phyloP scores from a whole-genome alignment of 345 rosid genomes.

The Noccaea caerulescens region DNA sequence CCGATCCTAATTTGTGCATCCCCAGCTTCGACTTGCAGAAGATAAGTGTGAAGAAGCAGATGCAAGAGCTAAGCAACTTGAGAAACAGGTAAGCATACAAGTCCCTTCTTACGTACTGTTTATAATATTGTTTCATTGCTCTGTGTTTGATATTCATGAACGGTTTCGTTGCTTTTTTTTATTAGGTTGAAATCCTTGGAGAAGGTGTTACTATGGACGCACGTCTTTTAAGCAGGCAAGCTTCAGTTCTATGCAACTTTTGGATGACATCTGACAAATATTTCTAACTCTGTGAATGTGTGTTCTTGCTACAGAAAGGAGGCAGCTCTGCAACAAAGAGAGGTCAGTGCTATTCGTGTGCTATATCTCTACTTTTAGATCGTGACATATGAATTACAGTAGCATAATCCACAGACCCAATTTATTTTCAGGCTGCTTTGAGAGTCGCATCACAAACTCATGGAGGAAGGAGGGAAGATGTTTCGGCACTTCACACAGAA shows the following conservation, averaged over 20 bases:
- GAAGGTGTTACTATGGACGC: slow-evolving; percentile 89
- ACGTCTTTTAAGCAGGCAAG: slow-evolving; percentile 84
- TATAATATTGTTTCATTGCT: slow-evolving; percentile 8
- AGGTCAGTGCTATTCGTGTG: slow-evolving; percentile 57
- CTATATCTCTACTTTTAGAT: slow-evolving; percentile 7
- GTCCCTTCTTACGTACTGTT: slow-evolving; percentile 5
- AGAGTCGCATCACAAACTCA: slow-evolving; percentile 59
- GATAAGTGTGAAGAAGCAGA: slow-evolving; percentile 87
- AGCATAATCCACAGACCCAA: slow-evolving; percentile 24
- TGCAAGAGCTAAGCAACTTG: slow-evolving; percentile 81
- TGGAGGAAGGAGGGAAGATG: slow-evolving; percentile 54
- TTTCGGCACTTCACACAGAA: slow-evolving; percentile 65
- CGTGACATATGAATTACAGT: slow-evolving; percentile 21
- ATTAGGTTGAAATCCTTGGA: slow-evolving; percentile 50
- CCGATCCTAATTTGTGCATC: slow-evolving; percentile 49
- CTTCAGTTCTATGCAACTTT: slow-evolving; percentile 22
- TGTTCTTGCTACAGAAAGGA: slow-evolving; percentile 69
- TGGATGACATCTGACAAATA: slow-evolving; percentile 2
- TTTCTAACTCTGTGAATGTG: slow-evolving; percentile 35
- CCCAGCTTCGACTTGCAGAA: slow-evolving; percentile 89
- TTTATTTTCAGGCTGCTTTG: slow-evolving; percentile 69
- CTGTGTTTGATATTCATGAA: background rate
- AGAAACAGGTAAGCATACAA: slow-evolving; percentile 64
- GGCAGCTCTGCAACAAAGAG: slow-evolving; percentile 87
- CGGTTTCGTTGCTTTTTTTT: background rate